Evolutionary conservation across 306 rosid genomes (phyloP).

Genomic region (Cyclanthera cordifolia): DNA sequence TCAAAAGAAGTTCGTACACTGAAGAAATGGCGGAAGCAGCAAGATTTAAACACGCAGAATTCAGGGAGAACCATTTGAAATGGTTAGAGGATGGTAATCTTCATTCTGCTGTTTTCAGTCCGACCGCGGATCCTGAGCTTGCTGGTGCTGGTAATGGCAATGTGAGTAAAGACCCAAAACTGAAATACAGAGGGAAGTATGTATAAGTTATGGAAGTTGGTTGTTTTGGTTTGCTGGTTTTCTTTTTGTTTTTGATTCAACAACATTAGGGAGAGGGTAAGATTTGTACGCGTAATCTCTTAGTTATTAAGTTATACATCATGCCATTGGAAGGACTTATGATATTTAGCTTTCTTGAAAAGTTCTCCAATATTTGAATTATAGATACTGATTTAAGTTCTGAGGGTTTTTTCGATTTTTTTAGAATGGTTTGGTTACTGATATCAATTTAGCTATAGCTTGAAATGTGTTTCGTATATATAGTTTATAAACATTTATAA

Average conservation of each 20-base stretch:
- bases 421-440: no score
- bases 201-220: slow-evolving; percentile 28
- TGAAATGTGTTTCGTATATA: no score
- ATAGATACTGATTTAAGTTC: background rate
- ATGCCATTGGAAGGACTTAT: no score
- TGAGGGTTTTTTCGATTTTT: background rate
- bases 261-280: background rate
- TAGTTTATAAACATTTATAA: no score
- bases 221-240: background rate
- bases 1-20: slow-evolving; percentile 53
- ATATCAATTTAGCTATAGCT: no score
- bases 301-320: no score
- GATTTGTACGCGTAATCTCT: background rate
- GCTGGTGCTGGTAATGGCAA: slow-evolving; percentile 29
- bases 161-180: slow-evolving; percentile 47
- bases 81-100: slow-evolving; percentile 97
- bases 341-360: background rate
- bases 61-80: slow-evolving; percentile 77
- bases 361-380: background rate
- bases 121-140: slow-evolving; percentile 27
- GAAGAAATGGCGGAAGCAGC: slow-evolving; percentile 69
- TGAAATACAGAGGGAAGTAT: slow-evolving; percentile 85
- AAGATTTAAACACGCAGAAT: slow-evolving; percentile 48
- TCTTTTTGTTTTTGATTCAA: background rate
- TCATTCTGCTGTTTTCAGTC: slow-evolving; percentile 83